A percentile compares a stretch with the other conserved stretches of the same genome.
These are phyloP conservation scores for Fusarium oxysporum DNA, from an alignment of 2,329 filamentous ascomycete genomes.

Conservation along the genomic window DNA sequence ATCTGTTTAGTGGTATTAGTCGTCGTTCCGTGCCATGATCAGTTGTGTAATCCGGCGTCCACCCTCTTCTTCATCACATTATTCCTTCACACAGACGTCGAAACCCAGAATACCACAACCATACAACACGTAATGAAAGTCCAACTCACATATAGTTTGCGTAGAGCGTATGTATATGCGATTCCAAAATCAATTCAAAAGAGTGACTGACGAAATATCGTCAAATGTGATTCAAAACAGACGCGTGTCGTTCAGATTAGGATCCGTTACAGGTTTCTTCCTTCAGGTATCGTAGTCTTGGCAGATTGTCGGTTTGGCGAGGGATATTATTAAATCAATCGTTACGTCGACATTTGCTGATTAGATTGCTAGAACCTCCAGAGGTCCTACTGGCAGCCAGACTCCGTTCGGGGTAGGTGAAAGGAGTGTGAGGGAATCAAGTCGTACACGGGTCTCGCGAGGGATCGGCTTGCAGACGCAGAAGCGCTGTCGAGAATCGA, in stretches of 20 bases:
- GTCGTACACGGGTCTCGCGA: slow-evolving; percentile 40
- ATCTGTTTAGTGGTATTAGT: slow-evolving; percentile 39
- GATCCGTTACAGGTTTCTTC: slow-evolving; percentile 40
- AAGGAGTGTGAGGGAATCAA: slow-evolving; percentile 21
- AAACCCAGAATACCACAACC: not conserved
- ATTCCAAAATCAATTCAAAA: slow-evolving; percentile 51
- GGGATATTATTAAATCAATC: slow-evolving; percentile 47
- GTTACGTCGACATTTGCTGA: slow-evolving; percentile 49
- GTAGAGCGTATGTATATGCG: slow-evolving; percentile 47
- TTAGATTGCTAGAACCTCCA: slow-evolving; percentile 46
- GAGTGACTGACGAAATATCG: slow-evolving; percentile 62
- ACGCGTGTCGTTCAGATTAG: slow-evolving; percentile 44
- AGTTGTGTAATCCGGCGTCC: not conserved
- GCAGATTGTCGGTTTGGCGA: slow-evolving; percentile 30
- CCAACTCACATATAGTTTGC: slow-evolving; percentile 47
- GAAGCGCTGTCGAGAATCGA: slow-evolving; percentile 49
- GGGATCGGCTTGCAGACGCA: slow-evolving; percentile 41
- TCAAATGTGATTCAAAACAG: slow-evolving; percentile 50
- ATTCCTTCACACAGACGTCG: not conserved
- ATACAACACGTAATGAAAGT: not conserved
- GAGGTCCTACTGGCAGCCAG: slow-evolving; percentile 45
- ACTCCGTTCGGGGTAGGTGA: slow-evolving; percentile 40
- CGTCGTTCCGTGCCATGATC: not conserved
- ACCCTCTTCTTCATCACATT: not conserved
- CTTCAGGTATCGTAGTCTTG: slow-evolving; percentile 26